Base-by-base conservation (phyloP, 1,284 basidiomycete species). In the Puccinia novopanici region DNA sequence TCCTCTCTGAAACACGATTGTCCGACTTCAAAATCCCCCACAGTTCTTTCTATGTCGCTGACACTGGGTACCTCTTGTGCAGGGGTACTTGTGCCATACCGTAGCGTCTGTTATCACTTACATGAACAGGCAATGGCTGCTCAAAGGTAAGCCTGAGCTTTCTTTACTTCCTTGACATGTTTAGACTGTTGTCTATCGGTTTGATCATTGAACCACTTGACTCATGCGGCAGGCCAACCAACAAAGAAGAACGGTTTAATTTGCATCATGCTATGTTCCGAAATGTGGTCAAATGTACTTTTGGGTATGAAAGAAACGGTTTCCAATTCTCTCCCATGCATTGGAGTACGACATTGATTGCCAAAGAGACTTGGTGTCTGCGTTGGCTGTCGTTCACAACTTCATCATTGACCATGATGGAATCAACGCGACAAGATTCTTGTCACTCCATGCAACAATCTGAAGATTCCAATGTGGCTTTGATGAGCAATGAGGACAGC, bases 41-140 rank as follows among this genome's bases (percentile, higher is more conserved):
- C 0, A 83, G 85, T 15, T 85, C 85, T 76, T 86, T 81, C 75
- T 87, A 87, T 76, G 84, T 88, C 50, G 87, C 84, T 13, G 87
- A 87, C 86, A 87, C 86, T 10, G 86, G 87, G 0, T 88, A 87
- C 81, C 83, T 1, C 82, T 82, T 8, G 30, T 81, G 0, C 86
- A 84, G 52, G 82, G 0, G 78, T 88, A 0, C 82, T 88, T 34
- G 81, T 82, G 24, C 81, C 82, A 37, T 84, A 82, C 61, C 67
- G 77, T 34, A 81, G 75, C 24, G 76, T 82, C 13, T 68, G 81
- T 4, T 84, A 84, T 77, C 83, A 84, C 80, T 74, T 83, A 3
- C n/a, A 30, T 34, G 83, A 84, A 63, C 82, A 83, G 74, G 19
- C 65, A 34, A 12, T 6, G 27, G 24, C 76, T 73, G 22, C 8